Base-by-base conservation (phyloP, 805 yeast genomes). In the Kluyveromyces starmeri region DNA sequence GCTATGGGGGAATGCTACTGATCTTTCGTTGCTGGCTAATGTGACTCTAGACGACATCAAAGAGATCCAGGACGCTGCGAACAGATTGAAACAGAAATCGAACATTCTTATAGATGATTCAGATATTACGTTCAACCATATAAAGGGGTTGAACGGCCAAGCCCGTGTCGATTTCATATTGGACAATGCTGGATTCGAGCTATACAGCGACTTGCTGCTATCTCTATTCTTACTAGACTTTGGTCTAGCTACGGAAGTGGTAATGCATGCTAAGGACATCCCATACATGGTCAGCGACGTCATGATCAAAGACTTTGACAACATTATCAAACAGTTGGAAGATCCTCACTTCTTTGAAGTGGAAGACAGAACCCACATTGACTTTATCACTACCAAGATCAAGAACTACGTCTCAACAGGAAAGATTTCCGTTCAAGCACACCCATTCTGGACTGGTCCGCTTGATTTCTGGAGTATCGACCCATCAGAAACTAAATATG, bases 241-340 rank as follows among this genome's bases (percentile, higher is more conserved):
- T 11, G 71, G 73, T n/a, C 55, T 88, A 15, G 78, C 74, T 11
- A 61, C 65, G 15, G 64, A 71, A 37, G 73, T 89, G 40, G 78
- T 75, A 13, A 66, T 88, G 42, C 98, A 92, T 58, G 85, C 94
- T 44, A 92, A 92, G 58, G 74, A 76, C 34, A 72, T 86, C 40
- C 96, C 97, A 21, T 92, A 97, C 94, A 89, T 92, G 79, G 97
- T 92, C 13, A 83, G 95, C 46, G 99, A 92, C 58, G 94, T 92
- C 7, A 76, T 86, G 75, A 73, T 83, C 19, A 77, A 76, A 50
- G 99, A 92, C 60, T 75, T 84, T 40, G 64, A 66, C 29, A 52
- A 68, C 20, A 64, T 84, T 34, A 43, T 83, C 12, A 46, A 59
- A 9, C 83, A 83, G 48, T 61, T 88, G 46, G 54, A 49, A 18